Conservation (phyloP, 164 flowering plant species). For the Aristolochia californica region DNA sequence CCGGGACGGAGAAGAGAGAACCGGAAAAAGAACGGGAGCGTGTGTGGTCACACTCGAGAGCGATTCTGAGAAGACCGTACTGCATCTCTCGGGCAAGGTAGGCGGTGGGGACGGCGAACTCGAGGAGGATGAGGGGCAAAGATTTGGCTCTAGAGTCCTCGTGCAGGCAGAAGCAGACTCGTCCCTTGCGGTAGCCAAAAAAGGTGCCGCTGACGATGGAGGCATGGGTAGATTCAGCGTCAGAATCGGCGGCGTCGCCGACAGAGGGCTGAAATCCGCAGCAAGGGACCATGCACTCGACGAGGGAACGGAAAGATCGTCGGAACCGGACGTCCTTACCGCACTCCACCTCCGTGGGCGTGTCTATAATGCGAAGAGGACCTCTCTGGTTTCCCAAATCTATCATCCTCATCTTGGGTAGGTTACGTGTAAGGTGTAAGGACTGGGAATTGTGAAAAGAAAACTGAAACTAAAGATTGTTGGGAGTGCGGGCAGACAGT, state of each 20-base stretch:
- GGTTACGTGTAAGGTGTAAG: no score
- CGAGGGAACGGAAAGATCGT: constrained; percentile 35
- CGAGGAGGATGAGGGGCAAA: constrained; percentile 30
- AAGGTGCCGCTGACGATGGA: constrained; percentile 43
- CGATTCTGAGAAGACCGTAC: constrained; percentile 36
- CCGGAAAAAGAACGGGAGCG: background rate
- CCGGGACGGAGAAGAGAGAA: constrained; percentile 24
- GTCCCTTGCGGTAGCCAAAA: constrained; percentile 47
- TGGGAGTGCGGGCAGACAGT: no score
- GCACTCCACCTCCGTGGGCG: constrained; percentile 44
- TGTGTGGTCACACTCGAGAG: constrained; percentile 33
- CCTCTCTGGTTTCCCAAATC: constrained; percentile 39
- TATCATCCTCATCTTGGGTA: constrained; percentile 34
- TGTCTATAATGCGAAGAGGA: constrained; percentile 29
- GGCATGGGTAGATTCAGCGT: constrained; percentile 7
- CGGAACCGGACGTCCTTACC: constrained; percentile 34
- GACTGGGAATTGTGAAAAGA: no score
- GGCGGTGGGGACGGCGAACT: constrained; percentile 43
- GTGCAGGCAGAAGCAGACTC: constrained; percentile 52
- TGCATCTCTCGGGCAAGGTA: constrained; percentile 46
- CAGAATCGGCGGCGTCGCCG: constrained; percentile 10
- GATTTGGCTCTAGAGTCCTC: constrained; percentile 13
- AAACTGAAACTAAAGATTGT: no score
- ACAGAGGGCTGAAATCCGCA: constrained; percentile 31
- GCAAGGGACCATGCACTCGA: constrained; percentile 54